phyloP scores from a whole-genome alignment of 2,329 filamentous ascomycete genomes.

The Pseudogymnoascus pannorum region DNA sequence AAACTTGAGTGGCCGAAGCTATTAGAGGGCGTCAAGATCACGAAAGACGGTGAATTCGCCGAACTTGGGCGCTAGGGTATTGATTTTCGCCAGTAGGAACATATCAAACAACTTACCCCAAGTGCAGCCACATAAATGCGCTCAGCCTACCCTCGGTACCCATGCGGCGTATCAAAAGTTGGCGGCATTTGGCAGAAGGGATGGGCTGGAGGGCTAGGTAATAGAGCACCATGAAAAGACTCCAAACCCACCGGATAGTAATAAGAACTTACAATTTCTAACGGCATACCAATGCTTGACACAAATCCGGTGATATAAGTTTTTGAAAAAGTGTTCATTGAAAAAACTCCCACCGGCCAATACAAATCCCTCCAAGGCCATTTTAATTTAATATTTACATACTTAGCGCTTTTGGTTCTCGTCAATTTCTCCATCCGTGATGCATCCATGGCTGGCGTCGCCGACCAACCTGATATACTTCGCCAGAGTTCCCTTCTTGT shows the following conservation, averaged over 20 bases:
- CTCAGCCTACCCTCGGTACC: background rate
- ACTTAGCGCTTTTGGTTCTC: background rate
- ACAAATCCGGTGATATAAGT: background rate
- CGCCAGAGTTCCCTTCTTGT: constrained; percentile 49
- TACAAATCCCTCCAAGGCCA: background rate
- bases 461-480: constrained; percentile 49
- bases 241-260: background rate
- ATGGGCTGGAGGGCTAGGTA: background rate
- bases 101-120: background rate
- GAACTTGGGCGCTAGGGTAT: background rate
- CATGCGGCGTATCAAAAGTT: background rate
- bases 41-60: background rate
- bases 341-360: background rate
- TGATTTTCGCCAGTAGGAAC: background rate
- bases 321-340: constrained; percentile 7
- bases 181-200: background rate
- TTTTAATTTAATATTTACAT: background rate
- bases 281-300: background rate
- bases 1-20: background rate
- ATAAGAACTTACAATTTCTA: background rate
- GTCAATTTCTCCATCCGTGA: constrained; percentile 40
- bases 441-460: constrained; percentile 51
- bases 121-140: background rate
- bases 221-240: background rate
- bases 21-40: background rate